Evolutionary conservation across 768 basidiomycete species (phyloP).

Genomic region (Gyrodon lividus): DNA sequence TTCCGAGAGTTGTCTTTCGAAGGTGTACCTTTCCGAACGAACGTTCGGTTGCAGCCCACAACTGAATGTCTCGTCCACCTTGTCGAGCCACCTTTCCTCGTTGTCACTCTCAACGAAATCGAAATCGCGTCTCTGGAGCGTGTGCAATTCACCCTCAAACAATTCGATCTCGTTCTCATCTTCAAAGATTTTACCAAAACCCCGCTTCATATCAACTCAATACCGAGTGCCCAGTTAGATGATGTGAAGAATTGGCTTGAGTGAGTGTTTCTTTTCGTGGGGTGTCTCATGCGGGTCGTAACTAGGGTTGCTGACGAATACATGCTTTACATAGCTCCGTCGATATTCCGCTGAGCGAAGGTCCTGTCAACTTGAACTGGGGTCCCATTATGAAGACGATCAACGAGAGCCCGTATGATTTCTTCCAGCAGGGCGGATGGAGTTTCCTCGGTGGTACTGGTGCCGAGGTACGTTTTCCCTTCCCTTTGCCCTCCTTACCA

Average conservation of each 20-base stretch:
- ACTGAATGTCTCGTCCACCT: constrained; percentile 96
- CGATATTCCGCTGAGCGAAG: constrained; percentile 93
- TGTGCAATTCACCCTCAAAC: constrained; percentile 93
- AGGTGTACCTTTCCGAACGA: constrained; percentile 94
- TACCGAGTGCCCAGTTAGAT: constrained; percentile 86
- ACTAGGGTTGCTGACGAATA: constrained; percentile 1
- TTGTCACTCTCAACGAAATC: constrained; percentile 91
- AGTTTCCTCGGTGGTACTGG: constrained; percentile 79
- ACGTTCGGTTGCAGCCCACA: constrained; percentile 91
- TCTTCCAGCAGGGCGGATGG: constrained; percentile 98
- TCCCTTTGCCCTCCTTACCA: neutral
- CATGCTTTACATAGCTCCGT: constrained; percentile 66
- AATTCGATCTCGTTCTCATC: constrained; percentile 96
- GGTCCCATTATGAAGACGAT: constrained; percentile 98
- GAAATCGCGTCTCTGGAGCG: constrained; percentile 97
- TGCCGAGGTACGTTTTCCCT: constrained; percentile 55
- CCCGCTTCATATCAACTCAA: constrained; percentile 95
- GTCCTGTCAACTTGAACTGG: constrained; percentile 98
- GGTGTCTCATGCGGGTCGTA: neutral
- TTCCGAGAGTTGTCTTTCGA: constrained; percentile 97
- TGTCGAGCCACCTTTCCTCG: constrained; percentile 93
- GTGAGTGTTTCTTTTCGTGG: constrained; percentile 46
- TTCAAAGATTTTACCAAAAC: constrained; percentile 94
- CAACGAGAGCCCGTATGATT: constrained; percentile 92
- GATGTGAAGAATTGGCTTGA: constrained; percentile 99